phyloP scores from a whole-genome alignment of 2,329 filamentous ascomycete species.

The Ambrosiella cleistominuta region DNA sequence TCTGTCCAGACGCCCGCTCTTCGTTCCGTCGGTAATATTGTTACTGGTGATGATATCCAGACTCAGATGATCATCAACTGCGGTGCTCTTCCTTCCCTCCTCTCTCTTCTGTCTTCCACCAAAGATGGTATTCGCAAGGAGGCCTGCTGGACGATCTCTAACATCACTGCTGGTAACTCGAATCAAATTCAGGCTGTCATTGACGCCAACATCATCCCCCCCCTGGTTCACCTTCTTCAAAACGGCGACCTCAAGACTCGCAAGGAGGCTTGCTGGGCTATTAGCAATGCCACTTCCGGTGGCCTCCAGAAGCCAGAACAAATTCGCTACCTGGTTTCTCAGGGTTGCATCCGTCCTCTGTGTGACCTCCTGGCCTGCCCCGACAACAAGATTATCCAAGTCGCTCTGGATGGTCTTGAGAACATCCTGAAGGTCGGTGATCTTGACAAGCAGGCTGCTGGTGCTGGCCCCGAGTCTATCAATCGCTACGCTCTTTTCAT shows the following conservation, averaged over 20 bases:
- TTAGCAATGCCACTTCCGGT: conserved; percentile 93
- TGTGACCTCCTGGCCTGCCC: conserved; percentile 91
- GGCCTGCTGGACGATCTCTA: conserved; percentile 99
- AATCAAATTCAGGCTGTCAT: conserved; percentile 94
- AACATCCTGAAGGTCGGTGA: conserved; percentile 99
- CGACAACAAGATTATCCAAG: conserved; percentile 99
- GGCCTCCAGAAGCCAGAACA: conserved; percentile 97
- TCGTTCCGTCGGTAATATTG: conserved; percentile 94
- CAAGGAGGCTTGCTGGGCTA: conserved; percentile 98
- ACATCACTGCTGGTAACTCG: conserved; percentile 95
- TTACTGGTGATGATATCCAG: conserved; percentile 95
- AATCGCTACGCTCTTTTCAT: conserved; percentile 98
- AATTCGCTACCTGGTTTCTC: conserved; percentile 82
- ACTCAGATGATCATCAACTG: conserved; percentile 99
- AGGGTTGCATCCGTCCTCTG: conserved; percentile 92
- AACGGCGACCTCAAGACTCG: conserved; percentile 98
- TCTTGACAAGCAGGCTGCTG: conserved; percentile 84
- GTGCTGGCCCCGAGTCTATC: conserved; percentile 58
- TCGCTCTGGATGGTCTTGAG: conserved; percentile 91
- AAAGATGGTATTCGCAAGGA: conserved; percentile 99
- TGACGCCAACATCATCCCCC: conserved; percentile 91
- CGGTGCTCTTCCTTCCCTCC: conserved; percentile 75
- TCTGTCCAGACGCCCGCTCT: conserved; percentile 96
- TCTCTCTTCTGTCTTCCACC: conserved; percentile 84
- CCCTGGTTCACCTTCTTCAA: conserved; percentile 84